These are phyloP conservation scores for Echium plantagineum DNA, from an alignment of 257 asterid genomes.

Conservation along the genomic window DNA sequence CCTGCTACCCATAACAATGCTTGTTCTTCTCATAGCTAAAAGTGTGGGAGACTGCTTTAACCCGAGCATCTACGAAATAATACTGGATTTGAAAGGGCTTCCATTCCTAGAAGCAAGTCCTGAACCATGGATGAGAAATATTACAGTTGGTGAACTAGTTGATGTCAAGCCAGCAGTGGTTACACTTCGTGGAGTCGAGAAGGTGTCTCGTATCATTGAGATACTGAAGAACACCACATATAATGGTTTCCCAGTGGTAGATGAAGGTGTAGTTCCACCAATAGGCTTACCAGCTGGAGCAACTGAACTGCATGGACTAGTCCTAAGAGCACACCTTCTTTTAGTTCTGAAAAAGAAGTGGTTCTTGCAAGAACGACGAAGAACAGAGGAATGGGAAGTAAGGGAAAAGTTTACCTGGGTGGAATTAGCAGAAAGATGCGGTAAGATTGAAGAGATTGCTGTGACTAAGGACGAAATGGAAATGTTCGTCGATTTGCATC, in stretches of 20 bases:
- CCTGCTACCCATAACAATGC: constrained; percentile 78
- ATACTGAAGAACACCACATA: constrained; percentile 68
- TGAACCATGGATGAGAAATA: constrained; percentile 93
- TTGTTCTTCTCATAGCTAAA: constrained; percentile 68
- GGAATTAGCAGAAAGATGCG: constrained; percentile 68
- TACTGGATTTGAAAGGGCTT: constrained; percentile 74
- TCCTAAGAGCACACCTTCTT: constrained; percentile 66
- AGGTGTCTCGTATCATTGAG: constrained; percentile 59
- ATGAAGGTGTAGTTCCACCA: constrained; percentile 30
- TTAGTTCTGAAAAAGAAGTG: constrained; percentile 66
- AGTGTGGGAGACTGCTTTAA: constrained; percentile 93
- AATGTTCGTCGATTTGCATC: constrained; percentile 76
- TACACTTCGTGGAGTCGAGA: constrained; percentile 60
- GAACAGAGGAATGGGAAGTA: constrained; percentile 74
- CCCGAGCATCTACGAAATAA: constrained; percentile 87
- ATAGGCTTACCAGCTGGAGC: constrained; percentile 25
- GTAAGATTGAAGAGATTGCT: constrained; percentile 53
- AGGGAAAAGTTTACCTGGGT: constrained; percentile 56
- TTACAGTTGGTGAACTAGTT: constrained; percentile 71
- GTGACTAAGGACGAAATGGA: constrained; percentile 66
- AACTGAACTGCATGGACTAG: constrained; percentile 55
- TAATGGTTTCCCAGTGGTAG: constrained; percentile 77
- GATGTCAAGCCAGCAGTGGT: constrained; percentile 61
- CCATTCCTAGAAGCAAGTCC: constrained; percentile 88
- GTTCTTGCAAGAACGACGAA: constrained; percentile 56